These are phyloP conservation scores for Coniochaeta hoffmannii DNA, from an alignment of 2,329 filamentous ascomycete species.

Conservation along the genomic window DNA sequence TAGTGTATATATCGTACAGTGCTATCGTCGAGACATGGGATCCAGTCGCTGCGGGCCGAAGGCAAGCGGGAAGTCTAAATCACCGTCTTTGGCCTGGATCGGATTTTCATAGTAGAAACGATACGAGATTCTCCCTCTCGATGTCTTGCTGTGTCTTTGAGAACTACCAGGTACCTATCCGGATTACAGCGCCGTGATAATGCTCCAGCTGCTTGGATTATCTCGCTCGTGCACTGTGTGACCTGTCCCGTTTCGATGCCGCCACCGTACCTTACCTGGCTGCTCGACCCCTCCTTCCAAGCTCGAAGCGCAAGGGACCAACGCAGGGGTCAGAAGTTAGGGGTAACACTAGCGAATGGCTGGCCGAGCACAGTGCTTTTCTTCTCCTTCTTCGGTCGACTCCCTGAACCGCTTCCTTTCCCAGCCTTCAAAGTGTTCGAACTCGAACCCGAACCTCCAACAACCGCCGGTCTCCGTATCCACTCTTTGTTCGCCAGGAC, in stretches of 20 bases:
- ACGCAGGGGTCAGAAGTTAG: not conserved
- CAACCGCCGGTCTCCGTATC: slow-evolving; percentile 1
- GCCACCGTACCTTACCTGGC: not conserved
- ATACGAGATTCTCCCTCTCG: not conserved
- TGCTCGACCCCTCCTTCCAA: not conserved
- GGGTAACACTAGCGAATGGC: slow-evolving; percentile 1
- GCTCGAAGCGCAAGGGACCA: not conserved
- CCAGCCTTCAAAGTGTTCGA: not conserved
- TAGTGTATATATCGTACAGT: too few species aligned
- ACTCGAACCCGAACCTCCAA: not conserved
- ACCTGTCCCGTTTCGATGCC: not conserved
- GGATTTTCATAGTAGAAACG: not conserved
- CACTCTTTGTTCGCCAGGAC: not conserved
- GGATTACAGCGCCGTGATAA: too few species aligned
- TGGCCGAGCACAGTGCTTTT: slow-evolving; percentile 1
- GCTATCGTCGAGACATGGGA: not conserved
- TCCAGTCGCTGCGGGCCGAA: slow-evolving; percentile 1
- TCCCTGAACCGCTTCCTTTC: not conserved
- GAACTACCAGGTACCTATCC: not conserved
- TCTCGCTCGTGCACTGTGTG: not conserved
- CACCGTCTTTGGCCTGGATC: not conserved
- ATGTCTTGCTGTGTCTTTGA: too few species aligned
- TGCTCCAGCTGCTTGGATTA: not conserved
- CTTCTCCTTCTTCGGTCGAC: not conserved
- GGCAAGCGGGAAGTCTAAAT: not conserved